Percentiles rank a stretch among this genome's conserved stretches.
These are phyloP conservation scores for Cryptosporidium muris DNA, from an alignment of 169 alveolate species.

Conservation along the genomic window DNA sequence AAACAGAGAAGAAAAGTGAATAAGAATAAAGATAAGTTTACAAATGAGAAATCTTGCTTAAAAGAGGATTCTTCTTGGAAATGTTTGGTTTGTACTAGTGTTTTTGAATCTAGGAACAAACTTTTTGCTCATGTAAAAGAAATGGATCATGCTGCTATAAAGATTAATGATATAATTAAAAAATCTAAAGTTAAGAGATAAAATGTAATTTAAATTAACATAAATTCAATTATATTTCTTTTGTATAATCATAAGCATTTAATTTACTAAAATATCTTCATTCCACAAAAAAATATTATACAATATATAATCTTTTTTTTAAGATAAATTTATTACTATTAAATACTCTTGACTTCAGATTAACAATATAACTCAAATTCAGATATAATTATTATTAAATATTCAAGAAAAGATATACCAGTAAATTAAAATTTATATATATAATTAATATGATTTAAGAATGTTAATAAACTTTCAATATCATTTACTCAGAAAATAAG, in stretches of 20 bases:
- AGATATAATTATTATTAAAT: too few relatives aligned
- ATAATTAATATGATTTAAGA: too few relatives aligned
- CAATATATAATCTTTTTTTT: too few relatives aligned
- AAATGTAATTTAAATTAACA: background rate
- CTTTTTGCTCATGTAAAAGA: conserved; percentile 74
- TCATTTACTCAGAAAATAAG: too few relatives aligned
- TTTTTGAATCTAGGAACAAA: conserved; percentile 74
- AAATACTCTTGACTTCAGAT: too few relatives aligned
- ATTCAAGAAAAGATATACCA: too few relatives aligned
- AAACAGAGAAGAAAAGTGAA: conserved; percentile 11
- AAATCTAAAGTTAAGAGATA: conserved; percentile 30
- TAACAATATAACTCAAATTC: too few relatives aligned
- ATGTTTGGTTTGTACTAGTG: conserved; percentile 38
- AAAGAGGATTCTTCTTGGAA: conserved; percentile 19
- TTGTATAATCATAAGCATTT: background rate
- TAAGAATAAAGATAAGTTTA: background rate
- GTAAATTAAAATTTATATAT: too few relatives aligned
- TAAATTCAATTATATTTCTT: background rate
- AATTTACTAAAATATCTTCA: too few relatives aligned
- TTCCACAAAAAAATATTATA: too few relatives aligned
- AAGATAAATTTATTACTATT: too few relatives aligned
- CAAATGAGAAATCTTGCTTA: background rate
- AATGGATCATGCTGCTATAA: conserved; percentile 73
- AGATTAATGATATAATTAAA: conserved; percentile 26
- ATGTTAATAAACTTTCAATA: too few relatives aligned